Base-by-base conservation (phyloP, 805 yeast genomes). In the Kodamaea jinghongensis region DNA sequence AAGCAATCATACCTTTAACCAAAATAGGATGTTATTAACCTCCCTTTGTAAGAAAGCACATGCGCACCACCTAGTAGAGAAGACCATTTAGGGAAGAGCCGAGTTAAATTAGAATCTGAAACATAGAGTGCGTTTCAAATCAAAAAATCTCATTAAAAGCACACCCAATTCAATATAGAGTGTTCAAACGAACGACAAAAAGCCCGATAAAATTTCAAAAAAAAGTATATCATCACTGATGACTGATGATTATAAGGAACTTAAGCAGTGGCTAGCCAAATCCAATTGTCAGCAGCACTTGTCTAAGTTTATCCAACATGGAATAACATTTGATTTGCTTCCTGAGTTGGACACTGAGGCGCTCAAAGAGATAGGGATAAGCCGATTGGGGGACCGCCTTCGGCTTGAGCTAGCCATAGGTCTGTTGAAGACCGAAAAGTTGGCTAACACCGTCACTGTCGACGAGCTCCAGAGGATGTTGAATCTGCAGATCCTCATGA, bases 331-430 rank as follows among this genome's bases (percentile, higher is more conserved):
- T 15, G 85, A 79, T 38, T 60, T 83, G 5, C 48, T 83, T 6
- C 64, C 78, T 4, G 83, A 79, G 43, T 62, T 81, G 31, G 96
- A 86, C 51, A 69, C 74, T 31, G 68, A 63, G 5, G 76, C 88
- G 1, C 70, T 91, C 41, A 76, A 73, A 34, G 93, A 83, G 41
- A 56, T 93, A 8, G 96, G 96, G 0, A 60, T 91, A 8, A 46
- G 51, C n/a, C 83, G 78, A 47, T 76, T 91, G 11, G 97, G 98
- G 1, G 98, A 93, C 58, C 67, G 96, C 17, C 67, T 91, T 14
- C 68, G 83, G 20, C 60, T 91, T 8, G 78, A 82, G 51, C 66
- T 77, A 11, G 81, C 83, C 14, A 69, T 86, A 3, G 66, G 73
- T 22, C 58, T 66, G 30, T 50, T 79, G 41, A 69, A 75, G 33